Evolutionary conservation across 1,139 yeast species (phyloP).

Genomic region (Kluyveromyces sp.): DNA sequence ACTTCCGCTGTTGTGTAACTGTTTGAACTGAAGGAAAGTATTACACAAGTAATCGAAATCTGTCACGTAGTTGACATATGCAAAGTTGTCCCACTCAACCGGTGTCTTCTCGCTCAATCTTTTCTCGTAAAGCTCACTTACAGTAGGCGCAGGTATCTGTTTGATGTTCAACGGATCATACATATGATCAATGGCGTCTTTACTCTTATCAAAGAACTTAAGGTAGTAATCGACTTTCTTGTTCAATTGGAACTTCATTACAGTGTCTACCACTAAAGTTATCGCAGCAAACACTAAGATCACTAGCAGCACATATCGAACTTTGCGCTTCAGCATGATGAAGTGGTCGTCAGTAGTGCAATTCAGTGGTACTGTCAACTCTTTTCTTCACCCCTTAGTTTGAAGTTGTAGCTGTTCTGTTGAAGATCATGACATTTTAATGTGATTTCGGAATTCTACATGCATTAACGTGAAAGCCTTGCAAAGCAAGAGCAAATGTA

Average conservation of each 20-base stretch:
- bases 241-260: conserved; percentile 27
- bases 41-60: conserved; percentile 38
- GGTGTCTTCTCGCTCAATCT: conserved; percentile 11
- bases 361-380: no score
- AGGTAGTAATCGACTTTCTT: conserved; percentile 28
- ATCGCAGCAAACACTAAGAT: conserved; percentile 11
- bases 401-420: no score
- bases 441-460: background rate
- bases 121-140: conserved; percentile 22
- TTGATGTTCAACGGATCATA: conserved; percentile 31
- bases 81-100: conserved; percentile 35
- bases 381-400: background rate
- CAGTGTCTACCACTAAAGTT: conserved; percentile 12
- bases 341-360: background rate
- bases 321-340: conserved; percentile 21
- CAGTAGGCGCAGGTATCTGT: conserved; percentile 27
- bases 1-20: conserved; percentile 31
- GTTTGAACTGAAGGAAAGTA: conserved; percentile 37
- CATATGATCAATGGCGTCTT: conserved; percentile 20
- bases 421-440: no score
- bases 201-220: conserved; percentile 22
- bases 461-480: no score
- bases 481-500: no score
- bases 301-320: conserved; percentile 13
- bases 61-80: conserved; percentile 46